These are phyloP conservation scores for Incumbomyces delicatus DNA, from an alignment of 2,329 filamentous ascomycete genomes.

Conservation along the genomic window DNA sequence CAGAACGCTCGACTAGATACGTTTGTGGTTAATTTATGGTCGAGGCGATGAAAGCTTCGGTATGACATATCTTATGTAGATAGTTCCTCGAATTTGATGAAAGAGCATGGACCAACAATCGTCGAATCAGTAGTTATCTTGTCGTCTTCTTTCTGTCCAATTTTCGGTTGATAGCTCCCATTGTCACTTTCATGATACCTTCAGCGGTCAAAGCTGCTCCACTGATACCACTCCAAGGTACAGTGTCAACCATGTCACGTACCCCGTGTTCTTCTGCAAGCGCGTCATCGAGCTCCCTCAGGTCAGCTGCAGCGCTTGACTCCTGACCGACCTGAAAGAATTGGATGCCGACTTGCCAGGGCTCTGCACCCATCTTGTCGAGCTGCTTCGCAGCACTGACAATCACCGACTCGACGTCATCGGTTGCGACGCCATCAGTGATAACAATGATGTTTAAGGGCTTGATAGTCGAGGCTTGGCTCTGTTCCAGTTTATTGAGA, in stretches of 20 bases:
- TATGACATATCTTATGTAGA: too few relatives aligned
- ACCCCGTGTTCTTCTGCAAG: slow-evolving; percentile 50
- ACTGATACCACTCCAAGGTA: slow-evolving; percentile 54
- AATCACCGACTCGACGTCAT: slow-evolving; percentile 67
- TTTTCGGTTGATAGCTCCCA: slow-evolving; percentile 63
- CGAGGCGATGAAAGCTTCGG: too few relatives aligned
- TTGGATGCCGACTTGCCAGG: slow-evolving; percentile 81
- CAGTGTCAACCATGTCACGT: slow-evolving; percentile 86
- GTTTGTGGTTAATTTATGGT: too few relatives aligned
- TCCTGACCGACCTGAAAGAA: slow-evolving; percentile 92
- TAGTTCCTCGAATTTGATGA: too few relatives aligned
- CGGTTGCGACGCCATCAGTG: slow-evolving; percentile 74
- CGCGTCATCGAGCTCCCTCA: slow-evolving; percentile 67
- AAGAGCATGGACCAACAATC: too few relatives aligned
- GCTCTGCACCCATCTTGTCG: slow-evolving; percentile 57
- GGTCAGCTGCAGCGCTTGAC: slow-evolving; percentile 49
- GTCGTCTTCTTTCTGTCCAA: slow-evolving; percentile 41
- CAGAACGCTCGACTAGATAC: too few relatives aligned
- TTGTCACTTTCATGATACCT: slow-evolving; percentile 68
- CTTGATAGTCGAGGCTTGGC: slow-evolving; percentile 43
- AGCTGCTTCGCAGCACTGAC: slow-evolving; percentile 59
- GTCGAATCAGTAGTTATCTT: too few relatives aligned
- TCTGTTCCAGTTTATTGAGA: slow-evolving; percentile 30
- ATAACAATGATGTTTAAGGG: slow-evolving; percentile 88
- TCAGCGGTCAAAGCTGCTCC: slow-evolving; percentile 52